Conservation (phyloP, 129 eudicot genomes). For the Erigeron canadensis region DNA sequence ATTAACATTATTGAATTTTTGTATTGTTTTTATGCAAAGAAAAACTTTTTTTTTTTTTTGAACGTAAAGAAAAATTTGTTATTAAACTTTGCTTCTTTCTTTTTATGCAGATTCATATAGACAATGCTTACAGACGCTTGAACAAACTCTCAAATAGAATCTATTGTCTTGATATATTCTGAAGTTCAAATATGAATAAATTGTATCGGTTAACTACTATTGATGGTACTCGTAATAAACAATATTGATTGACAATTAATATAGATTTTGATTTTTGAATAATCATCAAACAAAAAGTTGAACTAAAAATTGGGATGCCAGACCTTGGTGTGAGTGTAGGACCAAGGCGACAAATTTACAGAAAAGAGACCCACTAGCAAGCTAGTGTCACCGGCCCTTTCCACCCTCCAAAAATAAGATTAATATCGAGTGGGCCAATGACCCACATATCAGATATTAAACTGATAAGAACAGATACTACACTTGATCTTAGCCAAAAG, state of each 20-base stretch:
- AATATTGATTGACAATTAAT: too few species aligned
- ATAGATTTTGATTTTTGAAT: too few species aligned
- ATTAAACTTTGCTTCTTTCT: too few species aligned
- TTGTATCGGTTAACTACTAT: too few species aligned
- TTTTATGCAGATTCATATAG: conserved; percentile 24
- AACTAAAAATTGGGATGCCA: background rate
- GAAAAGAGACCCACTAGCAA: conserved; percentile 13
- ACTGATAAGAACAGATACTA: background rate
- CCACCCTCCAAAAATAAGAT: conserved; percentile 5
- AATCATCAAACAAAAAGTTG: too few species aligned
- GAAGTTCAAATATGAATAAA: too few species aligned
- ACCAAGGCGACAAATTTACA: conserved; percentile 2
- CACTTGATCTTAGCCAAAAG: too few species aligned
- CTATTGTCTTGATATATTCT: too few species aligned
- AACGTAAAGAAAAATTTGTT: too few species aligned
- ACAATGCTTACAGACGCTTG: conserved; percentile 8
- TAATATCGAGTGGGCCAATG: conserved; percentile 21
- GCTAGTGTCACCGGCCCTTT: background rate
- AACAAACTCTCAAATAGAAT: background rate
- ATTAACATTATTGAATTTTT: background rate
- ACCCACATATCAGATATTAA: conserved; percentile 44
- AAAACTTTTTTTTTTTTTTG: too few species aligned
- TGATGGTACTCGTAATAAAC: too few species aligned
- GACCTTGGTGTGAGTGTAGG: background rate
- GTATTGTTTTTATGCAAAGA: too few species aligned